A percentile compares a stretch with the other conserved stretches of the same genome.
Conservation (phyloP, 306 rosid species). For the Datisca glomerata region DNA sequence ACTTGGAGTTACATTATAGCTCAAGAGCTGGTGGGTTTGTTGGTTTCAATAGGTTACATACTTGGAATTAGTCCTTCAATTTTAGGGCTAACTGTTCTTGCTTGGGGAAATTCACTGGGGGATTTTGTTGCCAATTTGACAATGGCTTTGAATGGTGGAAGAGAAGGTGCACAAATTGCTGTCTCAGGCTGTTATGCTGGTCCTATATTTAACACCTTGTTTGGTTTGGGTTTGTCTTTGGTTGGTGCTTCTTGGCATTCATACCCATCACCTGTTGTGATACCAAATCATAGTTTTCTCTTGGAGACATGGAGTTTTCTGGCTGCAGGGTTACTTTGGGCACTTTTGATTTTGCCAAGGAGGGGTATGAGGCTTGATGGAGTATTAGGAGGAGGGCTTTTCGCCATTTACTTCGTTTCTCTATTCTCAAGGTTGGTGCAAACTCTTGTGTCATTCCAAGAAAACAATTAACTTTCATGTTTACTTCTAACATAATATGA, state of each 20-base stretch:
- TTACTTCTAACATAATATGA: too few relatives aligned
- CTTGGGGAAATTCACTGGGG: slow-evolving; percentile 91
- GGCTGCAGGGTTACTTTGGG: slow-evolving; percentile 61
- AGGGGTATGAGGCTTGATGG: slow-evolving; percentile 54
- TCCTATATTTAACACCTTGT: slow-evolving; percentile 53
- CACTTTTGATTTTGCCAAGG: slow-evolving; percentile 50
- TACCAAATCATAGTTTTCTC: slow-evolving; percentile 34
- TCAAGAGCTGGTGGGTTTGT: slow-evolving; percentile 49
- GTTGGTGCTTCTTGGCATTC: slow-evolving; percentile 38
- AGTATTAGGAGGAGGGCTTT: slow-evolving; percentile 44
- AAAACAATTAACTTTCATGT: slow-evolving; percentile 5
- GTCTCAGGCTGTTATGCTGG: slow-evolving; percentile 74
- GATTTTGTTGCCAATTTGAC: slow-evolving; percentile 63
- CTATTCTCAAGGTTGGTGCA: slow-evolving; percentile 36
- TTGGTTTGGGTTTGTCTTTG: slow-evolving; percentile 64
- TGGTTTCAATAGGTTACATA: slow-evolving; percentile 52
- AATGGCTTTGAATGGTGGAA: slow-evolving; percentile 63
- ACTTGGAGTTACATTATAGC: slow-evolving; percentile 73
- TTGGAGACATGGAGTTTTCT: slow-evolving; percentile 38
- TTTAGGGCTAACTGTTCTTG: slow-evolving; percentile 70
- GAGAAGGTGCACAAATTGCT: slow-evolving; percentile 69
- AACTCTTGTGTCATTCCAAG: slow-evolving; percentile 22
- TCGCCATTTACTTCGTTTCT: slow-evolving; percentile 49
- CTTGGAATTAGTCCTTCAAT: slow-evolving; percentile 70
- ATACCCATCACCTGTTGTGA: slow-evolving; percentile 28